phyloP scores from a whole-genome alignment of 2,329 filamentous ascomycete genomes.

The Monilinia laxa region DNA sequence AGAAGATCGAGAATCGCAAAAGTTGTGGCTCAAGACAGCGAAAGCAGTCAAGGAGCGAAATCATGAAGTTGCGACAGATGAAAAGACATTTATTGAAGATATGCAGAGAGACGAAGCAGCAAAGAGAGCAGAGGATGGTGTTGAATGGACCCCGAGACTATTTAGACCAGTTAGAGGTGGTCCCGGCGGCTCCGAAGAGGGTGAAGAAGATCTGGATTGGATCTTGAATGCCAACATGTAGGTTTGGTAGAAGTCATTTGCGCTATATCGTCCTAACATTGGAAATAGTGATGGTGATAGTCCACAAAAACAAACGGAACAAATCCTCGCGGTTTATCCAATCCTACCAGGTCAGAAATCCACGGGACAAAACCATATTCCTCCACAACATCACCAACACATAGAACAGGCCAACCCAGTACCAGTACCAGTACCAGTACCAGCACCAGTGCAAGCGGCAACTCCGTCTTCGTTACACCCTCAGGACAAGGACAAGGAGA shows the following conservation, averaged over 20 bases:
- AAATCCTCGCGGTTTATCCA: slow-evolving; percentile 83
- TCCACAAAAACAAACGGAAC: slow-evolving; percentile 69
- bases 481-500: slow-evolving; percentile 37
- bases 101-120: slow-evolving; percentile 86
- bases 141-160: slow-evolving; percentile 85
- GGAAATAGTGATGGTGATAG: slow-evolving; percentile 58
- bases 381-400: slow-evolving; percentile 44
- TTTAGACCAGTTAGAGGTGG: slow-evolving; percentile 75
- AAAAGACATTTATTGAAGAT: slow-evolving; percentile 96
- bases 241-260: slow-evolving; percentile 37
- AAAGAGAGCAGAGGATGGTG: slow-evolving; percentile 69
- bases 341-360: slow-evolving; percentile 75
- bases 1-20: slow-evolving; percentile 85
- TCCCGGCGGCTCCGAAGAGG: slow-evolving; percentile 69
- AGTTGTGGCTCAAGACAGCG: slow-evolving; percentile 78
- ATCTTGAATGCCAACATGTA: slow-evolving; percentile 87
- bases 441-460: slow-evolving; percentile 18
- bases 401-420: slow-evolving; percentile 25
- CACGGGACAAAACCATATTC: slow-evolving; percentile 55
- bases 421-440: slow-evolving; percentile 22
- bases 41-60: slow-evolving; percentile 81
- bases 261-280: slow-evolving; percentile 25
- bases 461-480: slow-evolving; percentile 20
- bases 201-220: slow-evolving; percentile 90
- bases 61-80: slow-evolving; percentile 85